Conservation (phyloP, 163 green algal species). For the Chlamydomonas reinhardtii region DNA sequence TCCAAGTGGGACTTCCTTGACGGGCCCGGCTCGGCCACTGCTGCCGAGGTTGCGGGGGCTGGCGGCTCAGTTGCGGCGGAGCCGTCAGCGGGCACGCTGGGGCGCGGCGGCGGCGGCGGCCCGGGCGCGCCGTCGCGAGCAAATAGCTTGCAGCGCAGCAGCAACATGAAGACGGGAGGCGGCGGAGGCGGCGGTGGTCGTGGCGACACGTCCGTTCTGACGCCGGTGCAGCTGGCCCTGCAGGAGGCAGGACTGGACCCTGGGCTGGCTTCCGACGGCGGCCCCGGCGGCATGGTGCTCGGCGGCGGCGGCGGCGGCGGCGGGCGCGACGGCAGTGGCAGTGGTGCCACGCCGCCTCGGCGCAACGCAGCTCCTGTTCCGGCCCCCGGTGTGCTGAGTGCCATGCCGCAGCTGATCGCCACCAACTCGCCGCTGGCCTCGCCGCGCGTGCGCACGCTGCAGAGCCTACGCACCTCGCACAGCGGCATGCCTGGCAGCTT, state of each 20-base stretch:
- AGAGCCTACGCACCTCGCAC: neutral
- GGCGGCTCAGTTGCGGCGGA: too few species aligned
- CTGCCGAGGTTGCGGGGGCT: too few species aligned
- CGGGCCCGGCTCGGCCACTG: neutral
- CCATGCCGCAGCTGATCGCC: neutral
- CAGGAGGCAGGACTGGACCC: slow-evolving; percentile 20
- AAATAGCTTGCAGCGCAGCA: neutral
- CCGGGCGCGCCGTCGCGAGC: neutral
- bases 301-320: neutral
- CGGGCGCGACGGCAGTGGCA: neutral
- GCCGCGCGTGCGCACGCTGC: neutral
- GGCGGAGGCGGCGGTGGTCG: neutral
- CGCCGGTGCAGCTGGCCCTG: slow-evolving; percentile 5
- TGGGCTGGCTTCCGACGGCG: neutral
- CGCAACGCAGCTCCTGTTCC: neutral
- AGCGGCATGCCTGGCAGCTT: too few species aligned
- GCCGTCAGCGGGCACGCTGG: too few species aligned
- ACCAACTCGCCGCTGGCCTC: neutral
- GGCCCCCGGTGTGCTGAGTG: neutral
- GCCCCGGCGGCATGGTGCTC: neutral
- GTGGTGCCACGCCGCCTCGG: too few species aligned
- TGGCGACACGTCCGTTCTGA: neutral
- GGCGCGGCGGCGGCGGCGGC: too few species aligned
- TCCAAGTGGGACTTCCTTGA: slow-evolving; percentile 43
- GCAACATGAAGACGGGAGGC: neutral